Percentiles rank a stretch among this genome's conserved stretches.
These are phyloP conservation scores for Pseudopyrenochaeta lycopersici DNA, from an alignment of 2,329 filamentous ascomycete species.

Conservation along the genomic window DNA sequence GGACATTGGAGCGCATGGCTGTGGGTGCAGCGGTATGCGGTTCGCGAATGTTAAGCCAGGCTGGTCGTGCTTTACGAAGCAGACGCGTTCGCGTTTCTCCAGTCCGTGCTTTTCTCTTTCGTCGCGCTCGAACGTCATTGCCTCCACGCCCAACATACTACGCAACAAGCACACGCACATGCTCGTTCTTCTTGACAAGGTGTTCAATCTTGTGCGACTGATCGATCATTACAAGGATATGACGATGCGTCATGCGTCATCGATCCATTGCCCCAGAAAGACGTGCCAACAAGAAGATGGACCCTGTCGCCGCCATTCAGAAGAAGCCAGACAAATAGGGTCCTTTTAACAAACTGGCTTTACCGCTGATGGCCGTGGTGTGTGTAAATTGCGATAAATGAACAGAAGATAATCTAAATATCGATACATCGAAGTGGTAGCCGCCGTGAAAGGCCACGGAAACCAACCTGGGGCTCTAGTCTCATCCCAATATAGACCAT, in stretches of 20 bases:
- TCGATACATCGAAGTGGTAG: no score
- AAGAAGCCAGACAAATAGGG: slow-evolving; percentile 52
- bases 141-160: neutral
- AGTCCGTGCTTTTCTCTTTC: slow-evolving; percentile 16
- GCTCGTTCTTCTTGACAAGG: neutral
- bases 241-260: neutral
- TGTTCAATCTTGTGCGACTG: neutral
- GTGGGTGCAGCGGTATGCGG: slow-evolving; percentile 7
- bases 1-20: slow-evolving; percentile 40
- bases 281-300: no score
- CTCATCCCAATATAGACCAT: no score
- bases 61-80: slow-evolving; percentile 18
- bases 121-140: slow-evolving; percentile 17
- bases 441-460: no score
- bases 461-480: no score
- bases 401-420: slow-evolving; percentile 57
- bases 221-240: neutral
- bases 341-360: slow-evolving; percentile 54
- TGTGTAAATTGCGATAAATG: slow-evolving; percentile 53
- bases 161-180: neutral
- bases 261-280: no score
- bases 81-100: slow-evolving; percentile 31
- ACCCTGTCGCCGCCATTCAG: no score
- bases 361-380: slow-evolving; percentile 53
- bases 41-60: slow-evolving; percentile 11